Conservation (phyloP, 495 filamentous ascomycete genomes). For the Penicillium herquei region DNA sequence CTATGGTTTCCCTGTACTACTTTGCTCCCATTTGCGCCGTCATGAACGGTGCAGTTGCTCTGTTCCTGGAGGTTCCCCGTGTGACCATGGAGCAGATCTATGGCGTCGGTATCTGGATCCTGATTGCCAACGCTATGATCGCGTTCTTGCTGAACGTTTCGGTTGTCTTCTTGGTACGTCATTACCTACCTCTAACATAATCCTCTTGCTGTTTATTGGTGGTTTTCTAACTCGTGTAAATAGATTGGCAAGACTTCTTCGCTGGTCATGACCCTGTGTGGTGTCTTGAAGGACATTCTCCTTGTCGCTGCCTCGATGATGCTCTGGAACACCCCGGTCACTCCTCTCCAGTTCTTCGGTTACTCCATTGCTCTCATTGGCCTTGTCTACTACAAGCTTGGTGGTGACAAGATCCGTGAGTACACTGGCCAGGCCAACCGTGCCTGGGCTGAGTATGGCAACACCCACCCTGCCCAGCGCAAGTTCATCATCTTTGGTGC, state of each 20-base stretch:
- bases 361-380: constrained; percentile 88
- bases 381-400: constrained; percentile 97
- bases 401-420: constrained; percentile 77
- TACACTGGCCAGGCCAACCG: constrained; percentile 67
- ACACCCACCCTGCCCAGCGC: constrained; percentile 67
- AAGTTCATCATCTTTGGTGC: constrained; percentile 68
- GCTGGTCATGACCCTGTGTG: constrained; percentile 93
- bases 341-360: constrained; percentile 84
- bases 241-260: constrained; percentile 92
- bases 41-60: constrained; percentile 79
- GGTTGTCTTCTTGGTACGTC: constrained; percentile 70
- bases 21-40: constrained; percentile 88
- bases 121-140: constrained; percentile 76
- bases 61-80: constrained; percentile 74
- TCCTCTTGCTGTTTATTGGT: no score
- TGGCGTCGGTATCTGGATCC: constrained; percentile 67
- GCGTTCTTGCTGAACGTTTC: constrained; percentile 91
- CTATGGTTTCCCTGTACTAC: constrained; percentile 93
- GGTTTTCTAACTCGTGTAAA: neutral
- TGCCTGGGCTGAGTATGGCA: constrained; percentile 83
- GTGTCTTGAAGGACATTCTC: constrained; percentile 97
- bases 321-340: constrained; percentile 83
- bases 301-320: constrained; percentile 86
- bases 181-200: neutral
- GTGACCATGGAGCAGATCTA: constrained; percentile 71